Base-by-base conservation (phyloP, 169 alveolate species). In the Cardiosporidium cionae region DNA sequence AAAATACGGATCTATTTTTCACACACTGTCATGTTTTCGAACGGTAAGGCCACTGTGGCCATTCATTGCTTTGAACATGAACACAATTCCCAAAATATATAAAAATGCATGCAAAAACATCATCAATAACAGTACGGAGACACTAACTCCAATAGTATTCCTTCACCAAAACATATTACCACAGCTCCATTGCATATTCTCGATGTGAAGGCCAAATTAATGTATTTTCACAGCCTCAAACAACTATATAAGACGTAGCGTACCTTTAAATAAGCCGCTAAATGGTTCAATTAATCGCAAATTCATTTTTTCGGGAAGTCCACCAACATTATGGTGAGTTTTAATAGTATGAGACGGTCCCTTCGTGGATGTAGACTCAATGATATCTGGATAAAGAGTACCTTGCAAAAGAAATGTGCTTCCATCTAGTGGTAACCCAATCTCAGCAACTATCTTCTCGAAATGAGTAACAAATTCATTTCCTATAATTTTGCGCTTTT, bases 241-340 rank as follows among this genome's bases (percentile, higher is more conserved):
- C 32, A 3, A 1, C 3, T 1, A 25, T 53, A 29, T 1, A 0
- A 31, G 33, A 25, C 33, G 1, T 28, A 6, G 52, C 29, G 23
- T 28, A 71, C 78, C 79, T 35, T 72, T 72, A 53, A 75, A 75
- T 63, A 75, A 63, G 1, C 68, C 81, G 28, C 84, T 29, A 36
- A 78, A 67, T 4, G 84, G 84, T 62, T 78, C 84, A 1, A 78
- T 67, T 22, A 78, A 70, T 62, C 72, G 34, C 76, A 78, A 16
- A 2, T 78, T 53, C 79, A 78, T 70, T 23, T 32, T 54, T 65
- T 68, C 81, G 6, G 84, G 82, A 0, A 74, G 74, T 34, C 85
- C 85, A n/a, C 85, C 85, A 4, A 65, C 88, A 65, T 83, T 83
- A 76, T 84, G 89, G 82, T 84, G 89, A 23, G 86, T 75, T 66